Percentiles rank a stretch among this genome's conserved stretches.
phyloP scores from a whole-genome alignment of 805 yeast genomes.

The Kazachstania africana region DNA sequence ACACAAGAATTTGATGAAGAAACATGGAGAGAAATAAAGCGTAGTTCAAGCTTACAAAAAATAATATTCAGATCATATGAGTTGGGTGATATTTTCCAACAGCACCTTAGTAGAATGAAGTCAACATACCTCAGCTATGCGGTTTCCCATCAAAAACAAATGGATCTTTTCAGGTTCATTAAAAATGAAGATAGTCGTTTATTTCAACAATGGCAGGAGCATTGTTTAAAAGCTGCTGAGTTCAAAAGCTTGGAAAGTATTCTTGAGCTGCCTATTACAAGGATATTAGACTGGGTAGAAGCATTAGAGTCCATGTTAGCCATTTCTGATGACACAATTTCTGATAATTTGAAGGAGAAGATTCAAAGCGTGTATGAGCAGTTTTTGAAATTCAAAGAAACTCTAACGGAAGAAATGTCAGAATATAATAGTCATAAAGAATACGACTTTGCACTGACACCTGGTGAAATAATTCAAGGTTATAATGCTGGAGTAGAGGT shows the following conservation, averaged over 20 bases:
- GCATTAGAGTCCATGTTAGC: constrained; percentile 4
- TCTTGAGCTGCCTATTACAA: constrained; percentile 23
- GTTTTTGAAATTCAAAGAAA: constrained; percentile 8
- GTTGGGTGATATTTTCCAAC: constrained; percentile 22
- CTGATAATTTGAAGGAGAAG: not conserved
- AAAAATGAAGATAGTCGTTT: constrained; percentile 7
- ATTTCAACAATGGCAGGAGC: constrained; percentile 26
- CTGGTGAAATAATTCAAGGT: constrained; percentile 20
- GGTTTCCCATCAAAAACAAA: constrained; percentile 22
- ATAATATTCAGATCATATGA: constrained; percentile 7
- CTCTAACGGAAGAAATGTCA: constrained; percentile 9
- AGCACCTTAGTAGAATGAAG: constrained; percentile 24
- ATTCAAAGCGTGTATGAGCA: constrained; percentile 3
- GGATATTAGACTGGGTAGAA: constrained; percentile 19
- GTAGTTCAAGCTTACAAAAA: constrained; percentile 1
- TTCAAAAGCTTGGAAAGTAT: constrained; percentile 22
- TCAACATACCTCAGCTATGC: constrained; percentile 27
- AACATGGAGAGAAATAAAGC: constrained; percentile 1
- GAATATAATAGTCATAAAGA: constrained; percentile 11
- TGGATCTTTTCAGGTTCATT: constrained; percentile 15
- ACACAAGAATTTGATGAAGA: not conserved
- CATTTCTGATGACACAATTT: not conserved
- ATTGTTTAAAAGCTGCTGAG: constrained; percentile 22
- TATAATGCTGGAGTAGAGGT: constrained; percentile 5
- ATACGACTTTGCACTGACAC: constrained; percentile 18